Evolutionary conservation across 2,329 filamentous ascomycete genomes (phyloP).

Genomic region (Capronia americana): DNA sequence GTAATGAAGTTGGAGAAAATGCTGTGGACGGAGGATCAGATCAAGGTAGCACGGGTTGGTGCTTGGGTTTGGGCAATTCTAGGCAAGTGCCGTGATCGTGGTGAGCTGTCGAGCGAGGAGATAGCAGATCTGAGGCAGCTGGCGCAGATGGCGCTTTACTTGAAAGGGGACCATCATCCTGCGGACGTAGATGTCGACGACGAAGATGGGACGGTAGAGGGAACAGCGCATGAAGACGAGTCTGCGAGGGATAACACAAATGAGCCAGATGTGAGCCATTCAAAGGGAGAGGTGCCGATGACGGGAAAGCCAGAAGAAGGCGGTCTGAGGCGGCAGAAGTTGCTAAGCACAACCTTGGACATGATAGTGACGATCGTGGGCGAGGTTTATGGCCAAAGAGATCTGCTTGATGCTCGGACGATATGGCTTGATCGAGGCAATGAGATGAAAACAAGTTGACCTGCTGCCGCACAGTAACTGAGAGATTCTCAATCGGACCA

Average conservation of each 20-base stretch:
- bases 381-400: slow-evolving; percentile 87
- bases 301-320: slow-evolving; percentile 36
- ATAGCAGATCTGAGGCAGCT: slow-evolving; percentile 78
- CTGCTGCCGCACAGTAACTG: slow-evolving; percentile 1
- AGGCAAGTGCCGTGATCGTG: slow-evolving; percentile 74
- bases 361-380: slow-evolving; percentile 90
- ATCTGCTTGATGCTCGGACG: slow-evolving; percentile 77
- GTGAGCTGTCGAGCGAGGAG: slow-evolving; percentile 76
- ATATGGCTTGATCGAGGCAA: slow-evolving; percentile 48
- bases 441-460: slow-evolving; percentile 19
- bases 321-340: slow-evolving; percentile 44
- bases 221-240: slow-evolving; percentile 27
- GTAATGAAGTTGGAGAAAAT: slow-evolving; percentile 65
- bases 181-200: slow-evolving; percentile 38
- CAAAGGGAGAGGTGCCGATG: not conserved
- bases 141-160: slow-evolving; percentile 73
- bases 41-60: slow-evolving; percentile 70
- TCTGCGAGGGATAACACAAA: slow-evolving; percentile 39
- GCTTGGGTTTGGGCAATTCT: slow-evolving; percentile 87
- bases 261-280: slow-evolving; percentile 37
- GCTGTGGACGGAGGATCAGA: slow-evolving; percentile 65
- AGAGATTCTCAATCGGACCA: not conserved
- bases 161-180: slow-evolving; percentile 53
- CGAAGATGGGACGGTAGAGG: slow-evolving; percentile 11
- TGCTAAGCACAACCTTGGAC: slow-evolving; percentile 68